These are phyloP conservation scores for Otatea glauca DNA, from an alignment of 176 grass and related monocot species.

Conservation along the genomic window DNA sequence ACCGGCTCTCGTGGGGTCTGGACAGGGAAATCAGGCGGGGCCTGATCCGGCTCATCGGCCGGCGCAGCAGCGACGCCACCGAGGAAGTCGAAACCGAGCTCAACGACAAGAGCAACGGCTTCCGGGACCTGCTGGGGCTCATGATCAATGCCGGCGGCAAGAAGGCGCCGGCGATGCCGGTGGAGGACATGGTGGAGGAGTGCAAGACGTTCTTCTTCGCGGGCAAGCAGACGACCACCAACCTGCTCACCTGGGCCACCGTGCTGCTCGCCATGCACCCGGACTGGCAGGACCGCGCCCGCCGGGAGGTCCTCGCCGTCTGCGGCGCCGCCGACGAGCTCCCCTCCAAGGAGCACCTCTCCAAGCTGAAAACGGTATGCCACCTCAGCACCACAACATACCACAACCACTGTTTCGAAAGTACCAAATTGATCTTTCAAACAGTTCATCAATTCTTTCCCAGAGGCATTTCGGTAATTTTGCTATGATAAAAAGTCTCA, in stretches of 20 bases:
- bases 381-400: not conserved
- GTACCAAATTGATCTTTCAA: not conserved
- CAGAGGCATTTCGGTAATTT: conserved; percentile 45
- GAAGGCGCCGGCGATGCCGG: conserved; percentile 50
- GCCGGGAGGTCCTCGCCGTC: conserved; percentile 67
- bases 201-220: conserved; percentile 99
- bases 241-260: conserved; percentile 80
- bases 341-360: conserved; percentile 79
- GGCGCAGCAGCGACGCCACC: conserved; percentile 54
- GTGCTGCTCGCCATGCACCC: conserved; percentile 96
- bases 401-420: not conserved
- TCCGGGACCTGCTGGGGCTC: conserved; percentile 70
- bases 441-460: not conserved
- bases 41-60: conserved; percentile 58
- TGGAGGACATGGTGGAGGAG: conserved; percentile 87
- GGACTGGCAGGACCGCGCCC: conserved; percentile 78
- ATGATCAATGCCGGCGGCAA: conserved; percentile 67
- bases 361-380: conserved; percentile 80
- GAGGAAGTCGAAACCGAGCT: not conserved
- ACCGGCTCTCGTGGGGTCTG: conserved; percentile 67
- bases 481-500: conserved; percentile 39
- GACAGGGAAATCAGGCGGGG: conserved; percentile 80
- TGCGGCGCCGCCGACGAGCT: conserved; percentile 66
- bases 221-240: conserved; percentile 93
- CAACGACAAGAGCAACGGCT: not conserved